phyloP scores from a whole-genome alignment of 768 basidiomycete species.

The Lentinula edodes region DNA sequence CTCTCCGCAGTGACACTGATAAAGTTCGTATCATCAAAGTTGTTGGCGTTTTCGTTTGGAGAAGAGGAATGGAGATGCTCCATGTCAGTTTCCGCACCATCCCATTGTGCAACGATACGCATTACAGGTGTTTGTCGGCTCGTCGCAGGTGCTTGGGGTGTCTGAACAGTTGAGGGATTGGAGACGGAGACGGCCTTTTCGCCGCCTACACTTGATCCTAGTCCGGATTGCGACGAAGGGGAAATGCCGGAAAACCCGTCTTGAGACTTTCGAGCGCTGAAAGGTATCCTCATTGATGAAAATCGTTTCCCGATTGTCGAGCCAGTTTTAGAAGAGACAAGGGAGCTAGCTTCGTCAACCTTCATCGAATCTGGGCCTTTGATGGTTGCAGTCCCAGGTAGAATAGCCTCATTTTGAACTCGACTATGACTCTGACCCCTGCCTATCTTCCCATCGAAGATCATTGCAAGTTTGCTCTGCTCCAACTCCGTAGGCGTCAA shows the following conservation, averaged over 20 bases:
- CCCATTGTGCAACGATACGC: slow-evolving; percentile 31
- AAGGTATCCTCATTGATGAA: not conserved
- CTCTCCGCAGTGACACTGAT: not conserved
- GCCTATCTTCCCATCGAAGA: not conserved
- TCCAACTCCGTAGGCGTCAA: slow-evolving; percentile 11
- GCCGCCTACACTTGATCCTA: not conserved
- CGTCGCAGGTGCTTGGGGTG: not conserved
- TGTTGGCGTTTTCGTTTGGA: not conserved
- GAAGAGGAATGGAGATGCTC: slow-evolving; percentile 1
- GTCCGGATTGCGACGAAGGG: not conserved
- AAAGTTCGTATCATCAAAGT: not conserved
- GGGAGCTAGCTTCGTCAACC: not conserved
- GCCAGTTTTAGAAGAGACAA: not conserved
- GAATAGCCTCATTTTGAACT: not conserved
- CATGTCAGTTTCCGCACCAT: slow-evolving; percentile 25
- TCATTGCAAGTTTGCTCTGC: not conserved
- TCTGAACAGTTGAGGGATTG: not conserved
- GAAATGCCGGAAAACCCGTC: not conserved
- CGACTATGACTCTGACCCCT: not conserved
- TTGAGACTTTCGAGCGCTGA: not conserved
- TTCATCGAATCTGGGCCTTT: not conserved
- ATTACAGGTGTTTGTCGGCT: not conserved
- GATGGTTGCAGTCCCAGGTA: not conserved
- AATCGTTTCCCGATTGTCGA: not conserved
- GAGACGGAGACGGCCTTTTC: not conserved